Evolutionary conservation across 2,329 filamentous ascomycete species (phyloP), one percentile per base, ranked within the genome.

Genomic region (Tolypocladium album): DNA sequence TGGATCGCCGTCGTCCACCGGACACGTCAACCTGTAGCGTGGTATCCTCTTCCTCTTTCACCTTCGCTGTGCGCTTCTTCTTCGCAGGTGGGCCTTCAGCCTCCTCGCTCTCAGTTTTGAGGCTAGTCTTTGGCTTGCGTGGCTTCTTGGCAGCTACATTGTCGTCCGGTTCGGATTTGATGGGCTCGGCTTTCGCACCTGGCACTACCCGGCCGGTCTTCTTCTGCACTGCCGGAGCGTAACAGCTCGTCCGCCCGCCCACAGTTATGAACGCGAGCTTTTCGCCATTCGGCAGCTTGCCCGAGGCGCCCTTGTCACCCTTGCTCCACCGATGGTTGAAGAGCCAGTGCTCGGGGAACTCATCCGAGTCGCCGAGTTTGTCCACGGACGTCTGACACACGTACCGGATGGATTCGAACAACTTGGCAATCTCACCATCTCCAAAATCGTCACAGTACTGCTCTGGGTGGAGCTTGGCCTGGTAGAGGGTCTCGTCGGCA

Each of bases 301-400:
- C 83, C 0, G 81, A 74, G 1, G 84, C 80, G 38, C 82, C 82
- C 69, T 93, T 95, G 68, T 89, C 92, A 69, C 90, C 91, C 69
- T 97, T 96, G 15, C 87, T 85, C 94, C 94, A 97, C 34, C 92
- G 84, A 70, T 95, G 81, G 63, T 89, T 88, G 78, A 96, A 95
- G 13, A 96, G 77, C 91, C 94, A 99, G 62, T 92, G 81, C 6
- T 88, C 80, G 0, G 94, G 94, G 63, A 97, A 97, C 68, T 88
- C 79, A 45, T 88, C 86, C 24, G 89, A 92, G 64, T 97, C 92
- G 2, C 86, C 91, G 7, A 96, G 80, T 34, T 86, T 79, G 56
- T 89, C 89, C 24, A 93, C 86, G 0, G 93, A 90, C 0, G 85
- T 88, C 61, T 87, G 82, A 70, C 91, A 96, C 11, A 99, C 88